phyloP scores from a whole-genome alignment of 495 filamentous ascomycete genomes.

The Hyaloscypha hepaticicola region DNA sequence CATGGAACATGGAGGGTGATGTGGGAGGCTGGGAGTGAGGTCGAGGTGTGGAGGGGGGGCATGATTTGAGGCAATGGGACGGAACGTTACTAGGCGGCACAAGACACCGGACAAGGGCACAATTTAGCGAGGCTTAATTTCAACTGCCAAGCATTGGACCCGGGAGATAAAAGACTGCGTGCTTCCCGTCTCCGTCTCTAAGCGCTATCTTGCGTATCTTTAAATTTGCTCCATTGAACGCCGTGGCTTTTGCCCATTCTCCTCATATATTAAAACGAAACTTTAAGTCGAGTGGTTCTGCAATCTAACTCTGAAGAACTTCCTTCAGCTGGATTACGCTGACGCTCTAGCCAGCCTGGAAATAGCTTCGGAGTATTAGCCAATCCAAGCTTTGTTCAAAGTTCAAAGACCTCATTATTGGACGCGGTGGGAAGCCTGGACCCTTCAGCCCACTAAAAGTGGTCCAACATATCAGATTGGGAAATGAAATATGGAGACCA shows the following conservation, averaged over 20 bases:
- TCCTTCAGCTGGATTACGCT: background rate
- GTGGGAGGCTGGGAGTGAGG: background rate
- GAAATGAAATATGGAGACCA: background rate
- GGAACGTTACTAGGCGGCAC: background rate
- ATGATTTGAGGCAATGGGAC: background rate
- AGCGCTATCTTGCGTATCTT: background rate
- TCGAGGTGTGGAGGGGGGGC: background rate
- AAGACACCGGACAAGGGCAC: background rate
- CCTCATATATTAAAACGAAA: background rate
- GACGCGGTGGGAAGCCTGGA: background rate
- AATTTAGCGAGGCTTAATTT: slow-evolving; percentile 9
- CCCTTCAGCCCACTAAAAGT: slow-evolving; percentile 11
- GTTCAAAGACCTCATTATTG: slow-evolving; percentile 2
- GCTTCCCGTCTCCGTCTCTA: background rate
- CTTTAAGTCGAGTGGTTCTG: background rate
- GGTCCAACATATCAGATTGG: background rate
- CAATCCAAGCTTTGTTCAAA: background rate
- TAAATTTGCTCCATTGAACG: too few relatives aligned
- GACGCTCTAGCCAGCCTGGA: slow-evolving; percentile 1
- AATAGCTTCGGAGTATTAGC: background rate
- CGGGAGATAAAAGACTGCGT: background rate
- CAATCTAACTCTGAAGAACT: background rate
- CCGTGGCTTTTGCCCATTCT: background rate
- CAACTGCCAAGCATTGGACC: slow-evolving; percentile 1
- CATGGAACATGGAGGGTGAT: slow-evolving; percentile 11